Percentiles rank a stretch among this genome's conserved stretches.
Evolutionary conservation across 495 filamentous ascomycete genomes (phyloP).

Genomic region (Daldinia grandis): DNA sequence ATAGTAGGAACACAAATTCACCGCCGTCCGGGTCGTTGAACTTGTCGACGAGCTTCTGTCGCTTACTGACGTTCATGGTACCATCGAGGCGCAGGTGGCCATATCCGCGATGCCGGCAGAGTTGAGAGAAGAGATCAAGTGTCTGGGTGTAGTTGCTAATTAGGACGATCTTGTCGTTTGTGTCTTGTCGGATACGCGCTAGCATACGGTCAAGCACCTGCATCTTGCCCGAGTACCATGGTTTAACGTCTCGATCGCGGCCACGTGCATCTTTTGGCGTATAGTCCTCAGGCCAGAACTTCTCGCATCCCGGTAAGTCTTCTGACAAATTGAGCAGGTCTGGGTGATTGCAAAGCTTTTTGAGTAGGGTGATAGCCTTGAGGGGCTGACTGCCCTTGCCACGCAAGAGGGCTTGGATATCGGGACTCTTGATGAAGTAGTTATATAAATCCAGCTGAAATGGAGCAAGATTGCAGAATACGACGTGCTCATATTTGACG

Average conservation of each 20-base stretch:
- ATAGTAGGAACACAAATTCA: conserved; percentile 96
- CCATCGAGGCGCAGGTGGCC: conserved; percentile 91
- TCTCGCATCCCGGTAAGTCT: conserved; percentile 88
- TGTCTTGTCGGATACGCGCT: conserved; percentile 92
- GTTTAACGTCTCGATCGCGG: conserved; percentile 88
- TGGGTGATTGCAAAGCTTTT: conserved; percentile 98
- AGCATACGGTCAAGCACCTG: conserved; percentile 98
- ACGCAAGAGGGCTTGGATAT: conserved; percentile 89
- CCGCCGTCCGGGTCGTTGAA: conserved; percentile 94
- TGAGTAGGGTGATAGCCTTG: conserved; percentile 94
- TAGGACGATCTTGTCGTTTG: conserved; percentile 98
- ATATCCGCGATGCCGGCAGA: conserved; percentile 86
- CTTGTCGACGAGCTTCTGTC: conserved; percentile 95
- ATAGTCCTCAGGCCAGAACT: conserved; percentile 86
- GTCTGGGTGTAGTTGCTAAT: conserved; percentile 99
- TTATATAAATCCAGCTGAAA: conserved; percentile 96
- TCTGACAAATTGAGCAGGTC: conserved; percentile 85
- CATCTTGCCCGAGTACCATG: conserved; percentile 99
- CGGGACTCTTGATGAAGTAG: conserved; percentile 94
- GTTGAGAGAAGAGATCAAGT: conserved; percentile 90
- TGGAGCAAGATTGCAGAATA: conserved; percentile 96
- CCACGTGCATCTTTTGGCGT: conserved; percentile 86
- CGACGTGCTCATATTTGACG: conserved; percentile 99
- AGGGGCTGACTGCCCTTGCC: conserved; percentile 97
- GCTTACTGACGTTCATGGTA: conserved; percentile 96